Base-by-base conservation (phyloP, 2,329 filamentous ascomycete species). In the Gnomoniopsis sp. region DNA sequence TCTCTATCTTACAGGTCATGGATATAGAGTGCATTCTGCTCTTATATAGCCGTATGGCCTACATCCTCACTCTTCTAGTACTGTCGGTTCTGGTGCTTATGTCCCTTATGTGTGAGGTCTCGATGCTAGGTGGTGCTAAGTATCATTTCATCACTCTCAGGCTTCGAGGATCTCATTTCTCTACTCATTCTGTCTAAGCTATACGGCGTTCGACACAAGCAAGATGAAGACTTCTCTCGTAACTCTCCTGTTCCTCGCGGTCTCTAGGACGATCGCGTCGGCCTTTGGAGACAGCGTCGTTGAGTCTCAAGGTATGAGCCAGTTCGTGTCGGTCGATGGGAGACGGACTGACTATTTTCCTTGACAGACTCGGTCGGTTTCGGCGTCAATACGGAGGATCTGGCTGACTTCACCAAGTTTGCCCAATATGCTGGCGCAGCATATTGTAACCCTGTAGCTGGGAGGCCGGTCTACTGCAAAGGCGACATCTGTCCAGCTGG, bases 381-480 rank as follows among this genome's bases (percentile, higher is more conserved):
- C 15, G 53, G 46, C 10, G 38, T 59, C 22, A 61, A 53, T 34
- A 52, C n/a, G 12, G 52, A 61, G 48, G 56, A 59, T 6, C 19
- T 61, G 14, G 33, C 38, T 10, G 49, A 56, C 30, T 56, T 61
- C n/a, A 52, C 19, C 51, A 78, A 79, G 66, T 85, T 76, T 63
- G 72, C 76, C 26, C 77, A 85, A 67, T 82, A 82, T 64, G 71
- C 81, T 4, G 76, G 72, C 2, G 78, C 81, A 3, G 73, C 77
- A 2, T 83, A 83, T 69, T 86, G 83, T 73, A 84, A 84, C 70
- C 74, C 68, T 51, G 67, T 75, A 3, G 70, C 65, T 8, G 79
- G 79, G 34, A 65, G 73, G 14, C 55, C 63, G n/a, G 64, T 85
- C 22, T 68, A 67, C 38, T 86, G 83, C 69, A 52, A 66, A n/a